Evolutionary conservation across 768 basidiomycete species (phyloP).

Genomic region (Hortiboletus campestris): DNA sequence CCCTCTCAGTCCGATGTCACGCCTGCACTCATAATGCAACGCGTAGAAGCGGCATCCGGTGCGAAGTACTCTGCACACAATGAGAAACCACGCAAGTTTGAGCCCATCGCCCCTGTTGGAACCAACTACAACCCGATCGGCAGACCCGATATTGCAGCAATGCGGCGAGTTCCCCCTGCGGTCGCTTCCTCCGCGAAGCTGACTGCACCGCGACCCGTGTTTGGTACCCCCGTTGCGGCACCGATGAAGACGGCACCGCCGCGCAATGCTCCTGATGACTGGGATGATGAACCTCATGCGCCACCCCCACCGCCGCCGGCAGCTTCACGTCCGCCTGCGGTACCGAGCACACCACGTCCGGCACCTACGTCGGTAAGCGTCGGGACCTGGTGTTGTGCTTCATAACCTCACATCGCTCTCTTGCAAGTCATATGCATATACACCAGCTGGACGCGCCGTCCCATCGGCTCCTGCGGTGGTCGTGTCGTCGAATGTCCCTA

Average conservation of each 20-base stretch:
- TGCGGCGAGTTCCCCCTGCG: conserved; percentile 45
- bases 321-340: conserved; percentile 46
- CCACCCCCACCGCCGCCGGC: conserved; percentile 44
- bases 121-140: conserved; percentile 76
- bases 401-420: background rate
- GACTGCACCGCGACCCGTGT: conserved; percentile 47
- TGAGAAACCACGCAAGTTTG: conserved; percentile 66
- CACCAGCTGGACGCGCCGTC: conserved; percentile 26
- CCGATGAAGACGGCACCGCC: conserved; percentile 37
- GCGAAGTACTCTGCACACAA: conserved; percentile 85
- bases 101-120: conserved; percentile 81
- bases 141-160: conserved; percentile 61
- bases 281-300: conserved; percentile 52
- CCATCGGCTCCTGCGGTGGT: conserved; percentile 37
- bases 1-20: conserved; percentile 68
- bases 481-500: conserved; percentile 47
- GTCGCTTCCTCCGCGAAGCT: conserved; percentile 19
- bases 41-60: conserved; percentile 88
- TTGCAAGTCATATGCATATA: conserved; percentile 23
- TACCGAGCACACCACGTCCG: conserved; percentile 44
- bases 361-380: conserved; percentile 37
- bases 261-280: conserved; percentile 49
- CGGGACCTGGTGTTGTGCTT: background rate
- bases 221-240: conserved; percentile 45
- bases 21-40: conserved; percentile 76